A percentile compares a stretch with the other conserved stretches of the same genome.
phyloP scores from a whole-genome alignment of 2,329 filamentous ascomycete species.

The Fusarium tricinctum region DNA sequence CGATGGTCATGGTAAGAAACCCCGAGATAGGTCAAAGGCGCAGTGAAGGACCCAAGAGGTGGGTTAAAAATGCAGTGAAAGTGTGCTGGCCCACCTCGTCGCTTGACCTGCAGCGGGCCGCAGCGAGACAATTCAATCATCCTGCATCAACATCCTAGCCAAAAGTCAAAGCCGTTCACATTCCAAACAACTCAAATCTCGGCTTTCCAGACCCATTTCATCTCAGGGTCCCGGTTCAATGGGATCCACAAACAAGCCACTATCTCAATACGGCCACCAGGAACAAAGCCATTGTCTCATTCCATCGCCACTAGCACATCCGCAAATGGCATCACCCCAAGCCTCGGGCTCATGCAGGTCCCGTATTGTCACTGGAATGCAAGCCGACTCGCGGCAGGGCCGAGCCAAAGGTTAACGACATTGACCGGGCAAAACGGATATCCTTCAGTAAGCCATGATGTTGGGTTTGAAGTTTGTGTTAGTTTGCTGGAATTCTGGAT shows the following conservation, averaged over 20 bases:
- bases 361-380: slow-evolving; percentile 25
- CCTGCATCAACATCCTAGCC: not conserved
- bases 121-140: slow-evolving; percentile 3
- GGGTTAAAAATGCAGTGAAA: too few species aligned
- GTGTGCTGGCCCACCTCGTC: too few species aligned
- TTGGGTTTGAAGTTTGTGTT: not conserved
- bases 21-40: too few species aligned
- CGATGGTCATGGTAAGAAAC: too few species aligned
- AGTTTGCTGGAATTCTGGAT: not conserved
- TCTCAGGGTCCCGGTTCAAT: not conserved
- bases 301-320: slow-evolving; percentile 17
- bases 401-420: slow-evolving; percentile 31
- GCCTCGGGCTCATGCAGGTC: slow-evolving; percentile 9
- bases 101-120: slow-evolving; percentile 2
- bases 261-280: slow-evolving; percentile 10
- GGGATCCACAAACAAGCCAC: slow-evolving; percentile 6
- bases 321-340: slow-evolving; percentile 28
- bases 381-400: slow-evolving; percentile 1
- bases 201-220: too few species aligned
- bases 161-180: not conserved
- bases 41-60: too few species aligned
- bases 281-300: slow-evolving; percentile 33
- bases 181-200: slow-evolving; percentile 24
- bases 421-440: not conserved
- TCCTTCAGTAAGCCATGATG: not conserved